These are phyloP conservation scores for Xylaria sp. DNA, from an alignment of 2,329 filamentous ascomycete genomes.

Conservation along the genomic window DNA sequence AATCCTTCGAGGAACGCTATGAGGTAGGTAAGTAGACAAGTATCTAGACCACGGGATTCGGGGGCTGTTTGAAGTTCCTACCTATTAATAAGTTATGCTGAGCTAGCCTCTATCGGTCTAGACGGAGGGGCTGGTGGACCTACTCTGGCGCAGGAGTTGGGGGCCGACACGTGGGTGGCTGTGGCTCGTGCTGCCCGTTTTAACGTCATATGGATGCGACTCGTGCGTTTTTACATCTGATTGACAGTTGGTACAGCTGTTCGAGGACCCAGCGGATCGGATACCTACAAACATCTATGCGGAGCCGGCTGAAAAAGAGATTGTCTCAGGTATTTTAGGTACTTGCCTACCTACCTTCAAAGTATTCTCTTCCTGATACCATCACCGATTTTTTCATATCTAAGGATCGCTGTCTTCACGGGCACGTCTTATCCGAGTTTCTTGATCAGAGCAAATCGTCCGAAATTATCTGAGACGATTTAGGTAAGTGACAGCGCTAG, in stretches of 20 bases:
- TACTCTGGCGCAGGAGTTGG: slow-evolving; percentile 4
- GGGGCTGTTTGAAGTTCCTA: slow-evolving; percentile 37
- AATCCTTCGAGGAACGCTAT: slow-evolving; percentile 26
- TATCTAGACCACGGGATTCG: slow-evolving; percentile 30
- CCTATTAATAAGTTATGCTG: slow-evolving; percentile 32
- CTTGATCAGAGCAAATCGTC: neutral
- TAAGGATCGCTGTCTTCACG: neutral
- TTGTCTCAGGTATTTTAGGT: neutral
- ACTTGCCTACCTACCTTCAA: neutral
- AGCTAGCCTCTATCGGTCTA: slow-evolving; percentile 8
- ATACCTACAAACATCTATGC: slow-evolving; percentile 15
- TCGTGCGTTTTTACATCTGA: neutral
- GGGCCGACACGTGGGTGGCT: slow-evolving; percentile 22
- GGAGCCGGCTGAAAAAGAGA: too few relatives aligned
- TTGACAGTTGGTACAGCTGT: slow-evolving; percentile 1
- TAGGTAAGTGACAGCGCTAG: slow-evolving; percentile 10
- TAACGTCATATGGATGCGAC: neutral
- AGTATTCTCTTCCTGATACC: neutral
- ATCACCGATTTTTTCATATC: neutral
- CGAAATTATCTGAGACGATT: slow-evolving; percentile 24
- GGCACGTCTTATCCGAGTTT: neutral
- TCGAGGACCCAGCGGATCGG: slow-evolving; percentile 25
- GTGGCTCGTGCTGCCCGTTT: slow-evolving; percentile 26
- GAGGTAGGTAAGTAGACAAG: slow-evolving; percentile 16
- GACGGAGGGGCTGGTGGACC: neutral